Base-by-base conservation (phyloP, 169 alveolate species). In the Plasmodium gaboni region DNA sequence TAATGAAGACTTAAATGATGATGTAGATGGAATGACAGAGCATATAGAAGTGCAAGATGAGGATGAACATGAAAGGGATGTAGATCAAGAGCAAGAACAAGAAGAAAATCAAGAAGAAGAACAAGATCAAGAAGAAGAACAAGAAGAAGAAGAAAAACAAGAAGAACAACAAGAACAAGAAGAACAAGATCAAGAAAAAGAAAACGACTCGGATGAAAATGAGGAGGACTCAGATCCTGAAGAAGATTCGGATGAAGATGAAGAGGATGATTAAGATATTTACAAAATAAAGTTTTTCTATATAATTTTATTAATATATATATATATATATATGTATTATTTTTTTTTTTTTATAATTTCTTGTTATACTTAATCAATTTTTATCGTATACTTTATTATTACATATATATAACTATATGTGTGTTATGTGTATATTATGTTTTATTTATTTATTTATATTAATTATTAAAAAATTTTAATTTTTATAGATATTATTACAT, bases 161-260 rank as follows among this genome's bases (percentile, higher is more conserved):
- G 73, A 74, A 93, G 78, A 91, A 71, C 26, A 80, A 95, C 68
- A 72, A 92, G 48, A 83, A 65, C 28, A 93, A 93, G 50, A 87
- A 86, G 55, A 80, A 88, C 46, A 93, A 71, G 57, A 38, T 9
- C 9, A 76, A 89, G 46, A 50, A 53, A 13, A 44, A 69, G 15
- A 46, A 38, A 13, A 63, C 64, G 76, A 63, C 44, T 19, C 13
- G 3, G 73, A 59, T 32, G 59, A 13, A 60, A 28, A 64, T 17
- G 60, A 88, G 24, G 68, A 71, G 19, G 74, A 53, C 9, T 22
- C 10, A 83, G 73, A 65, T 59, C 12, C 8, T 32, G 17, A 88
- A 60, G 4, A 67, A 28, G 48, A 70, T 10, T 26, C 28, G 5
- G 67, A 19, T 38, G 42, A 17, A 19, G 38, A 19, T 42, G 32